Conservation (phyloP, 257 asterid genomes). For the Primulina huaijiensis region DNA sequence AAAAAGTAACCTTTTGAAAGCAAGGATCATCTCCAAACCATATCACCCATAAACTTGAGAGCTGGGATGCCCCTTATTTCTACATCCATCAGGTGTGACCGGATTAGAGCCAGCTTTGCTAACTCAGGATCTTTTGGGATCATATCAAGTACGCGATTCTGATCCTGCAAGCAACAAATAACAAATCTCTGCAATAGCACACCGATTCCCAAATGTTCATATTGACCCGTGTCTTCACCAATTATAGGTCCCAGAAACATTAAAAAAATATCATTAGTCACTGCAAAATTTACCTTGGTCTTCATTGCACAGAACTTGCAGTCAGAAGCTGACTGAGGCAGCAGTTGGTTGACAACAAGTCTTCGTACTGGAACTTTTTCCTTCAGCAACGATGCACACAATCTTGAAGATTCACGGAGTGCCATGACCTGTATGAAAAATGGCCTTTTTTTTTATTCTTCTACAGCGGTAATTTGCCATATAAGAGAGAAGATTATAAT, state of each 20-base stretch:
- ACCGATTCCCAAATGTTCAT: not conserved
- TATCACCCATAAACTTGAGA: slow-evolving; percentile 64
- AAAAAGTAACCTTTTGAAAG: not conserved
- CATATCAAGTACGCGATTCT: slow-evolving; percentile 52
- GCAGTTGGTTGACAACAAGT: slow-evolving; percentile 63
- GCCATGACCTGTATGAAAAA: slow-evolving; percentile 60
- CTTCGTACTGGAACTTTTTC: slow-evolving; percentile 66
- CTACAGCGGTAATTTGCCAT: not conserved
- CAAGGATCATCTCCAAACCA: slow-evolving; percentile 49
- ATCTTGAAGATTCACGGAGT: slow-evolving; percentile 62
- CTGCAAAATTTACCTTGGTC: slow-evolving; percentile 47
- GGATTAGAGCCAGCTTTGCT: slow-evolving; percentile 39
- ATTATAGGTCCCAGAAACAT: not conserved
- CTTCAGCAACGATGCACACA: slow-evolving; percentile 64
- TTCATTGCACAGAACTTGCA: slow-evolving; percentile 79
- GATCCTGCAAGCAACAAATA: slow-evolving; percentile 49
- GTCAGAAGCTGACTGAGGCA: slow-evolving; percentile 55
- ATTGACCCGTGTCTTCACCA: not conserved
- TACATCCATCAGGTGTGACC: slow-evolving; percentile 57
- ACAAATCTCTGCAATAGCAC: not conserved
- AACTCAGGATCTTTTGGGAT: slow-evolving; percentile 51
- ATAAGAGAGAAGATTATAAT: no score
- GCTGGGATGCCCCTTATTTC: slow-evolving; percentile 76
- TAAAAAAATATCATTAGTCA: not conserved
- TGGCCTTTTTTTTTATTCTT: not conserved